A percentile compares a stretch with the other conserved stretches of the same genome.
These are phyloP conservation scores for Scalesia atractyloides DNA, from an alignment of 129 eudicot species.

Conservation along the genomic window DNA sequence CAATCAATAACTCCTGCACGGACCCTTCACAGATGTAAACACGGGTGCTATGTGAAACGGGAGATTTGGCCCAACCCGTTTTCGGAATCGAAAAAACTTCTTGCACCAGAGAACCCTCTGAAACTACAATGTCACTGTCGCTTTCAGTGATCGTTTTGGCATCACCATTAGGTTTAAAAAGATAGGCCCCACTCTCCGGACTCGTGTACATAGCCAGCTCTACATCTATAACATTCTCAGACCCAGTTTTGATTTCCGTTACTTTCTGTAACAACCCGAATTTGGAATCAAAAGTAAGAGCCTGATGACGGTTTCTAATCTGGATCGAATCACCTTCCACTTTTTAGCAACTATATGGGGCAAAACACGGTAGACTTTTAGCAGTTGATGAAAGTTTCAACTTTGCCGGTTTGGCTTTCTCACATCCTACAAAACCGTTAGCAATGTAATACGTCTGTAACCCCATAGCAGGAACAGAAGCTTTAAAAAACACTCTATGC, in stretches of 20 bases:
- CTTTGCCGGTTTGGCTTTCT: slow-evolving; percentile 80
- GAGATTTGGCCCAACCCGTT: slow-evolving; percentile 68
- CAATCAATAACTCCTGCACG: slow-evolving; percentile 69
- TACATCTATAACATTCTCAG: slow-evolving; percentile 52
- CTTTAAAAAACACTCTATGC: slow-evolving; percentile 87
- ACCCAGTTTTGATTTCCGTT: slow-evolving; percentile 44
- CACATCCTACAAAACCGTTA: slow-evolving; percentile 89
- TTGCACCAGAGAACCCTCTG: slow-evolving; percentile 78
- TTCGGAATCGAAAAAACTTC: slow-evolving; percentile 82
- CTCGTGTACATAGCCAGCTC: slow-evolving; percentile 90
- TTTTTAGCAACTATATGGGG: slow-evolving; percentile 75
- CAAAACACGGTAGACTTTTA: slow-evolving; percentile 50
- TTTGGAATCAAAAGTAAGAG: slow-evolving; percentile 54
- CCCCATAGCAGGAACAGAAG: slow-evolving; percentile 92
- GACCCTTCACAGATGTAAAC: slow-evolving; percentile 60
- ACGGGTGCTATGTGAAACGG: slow-evolving; percentile 87
- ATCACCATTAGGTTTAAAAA: slow-evolving; percentile 82
- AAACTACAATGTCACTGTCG: slow-evolving; percentile 53
- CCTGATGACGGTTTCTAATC: slow-evolving; percentile 64
- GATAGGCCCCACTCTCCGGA: slow-evolving; percentile 91
- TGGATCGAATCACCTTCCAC: slow-evolving; percentile 57
- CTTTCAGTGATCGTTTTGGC: slow-evolving; percentile 55
- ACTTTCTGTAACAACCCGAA: slow-evolving; percentile 74
- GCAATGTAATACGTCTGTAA: slow-evolving; percentile 89
- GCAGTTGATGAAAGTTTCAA: slow-evolving; percentile 45